A percentile compares a stretch with the other conserved stretches of the same genome.
Conservation (phyloP, 495 filamentous ascomycete species). For the Penicillium tannophilum region DNA sequence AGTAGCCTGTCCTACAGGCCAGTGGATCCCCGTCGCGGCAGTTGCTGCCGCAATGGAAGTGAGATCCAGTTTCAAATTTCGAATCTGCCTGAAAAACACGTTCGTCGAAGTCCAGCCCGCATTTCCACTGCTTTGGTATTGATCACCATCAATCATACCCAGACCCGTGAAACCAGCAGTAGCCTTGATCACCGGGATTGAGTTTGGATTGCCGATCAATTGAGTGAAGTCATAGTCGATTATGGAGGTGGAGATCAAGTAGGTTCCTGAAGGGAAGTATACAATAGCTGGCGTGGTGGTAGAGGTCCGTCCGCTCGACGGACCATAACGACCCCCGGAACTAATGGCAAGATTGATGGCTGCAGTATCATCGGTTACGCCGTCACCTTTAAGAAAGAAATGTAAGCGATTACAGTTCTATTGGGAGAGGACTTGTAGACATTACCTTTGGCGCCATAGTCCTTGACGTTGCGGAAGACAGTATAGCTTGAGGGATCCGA, state of each 20-base stretch:
- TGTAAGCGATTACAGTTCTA: conserved; percentile 11
- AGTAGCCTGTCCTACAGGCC: conserved; percentile 73
- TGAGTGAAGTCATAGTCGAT: conserved; percentile 65
- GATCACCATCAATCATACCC: conserved; percentile 70
- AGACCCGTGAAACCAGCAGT: conserved; percentile 63
- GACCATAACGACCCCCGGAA: conserved; percentile 53
- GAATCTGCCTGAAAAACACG: conserved; percentile 75
- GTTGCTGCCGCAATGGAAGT: conserved; percentile 58
- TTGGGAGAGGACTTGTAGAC: background rate
- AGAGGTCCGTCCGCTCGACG: conserved; percentile 44
- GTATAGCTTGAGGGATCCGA: conserved; percentile 52
- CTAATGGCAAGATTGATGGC: conserved; percentile 65
- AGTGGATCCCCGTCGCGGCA: conserved; percentile 69
- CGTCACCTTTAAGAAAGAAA: conserved; percentile 48
- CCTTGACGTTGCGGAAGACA: conserved; percentile 79
- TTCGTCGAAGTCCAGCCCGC: conserved; percentile 62
- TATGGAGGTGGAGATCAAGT: conserved; percentile 59
- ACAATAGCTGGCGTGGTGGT: conserved; percentile 62
- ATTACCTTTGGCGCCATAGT: conserved; percentile 63
- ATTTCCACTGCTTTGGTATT: conserved; percentile 49
- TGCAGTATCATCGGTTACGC: conserved; percentile 64
- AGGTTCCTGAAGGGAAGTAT: conserved; percentile 67
- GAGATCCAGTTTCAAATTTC: conserved; percentile 76
- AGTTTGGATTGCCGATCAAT: conserved; percentile 67
- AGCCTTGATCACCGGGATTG: conserved; percentile 66